Base-by-base conservation (phyloP, 179 eudicot genomes). In the Beta macrorhiza region DNA sequence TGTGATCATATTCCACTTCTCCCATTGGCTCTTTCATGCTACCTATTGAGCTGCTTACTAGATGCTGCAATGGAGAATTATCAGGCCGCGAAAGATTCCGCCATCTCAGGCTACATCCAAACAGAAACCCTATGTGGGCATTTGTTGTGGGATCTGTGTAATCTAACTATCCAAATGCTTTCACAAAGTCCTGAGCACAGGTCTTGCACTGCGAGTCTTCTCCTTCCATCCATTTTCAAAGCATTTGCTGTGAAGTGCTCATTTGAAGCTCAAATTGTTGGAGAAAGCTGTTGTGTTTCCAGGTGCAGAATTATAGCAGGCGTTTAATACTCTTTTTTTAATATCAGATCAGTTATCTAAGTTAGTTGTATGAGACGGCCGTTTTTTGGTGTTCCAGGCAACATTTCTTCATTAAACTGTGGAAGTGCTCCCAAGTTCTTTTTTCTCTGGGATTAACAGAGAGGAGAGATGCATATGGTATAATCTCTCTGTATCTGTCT, bases 401-500 rank as follows among this genome's bases (percentile, higher is more conserved):
- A 63, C 72, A 84, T 51, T 82, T 90, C 79, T 87, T 88, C 80
- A 74, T 74, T 84, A 82, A 87, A 80, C 70, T 91, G 85, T 96
- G 99, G 99, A 83, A 82, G 63, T 91, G 92, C 86, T 93, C 94
- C 88, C 90, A 78, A 86, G 71, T 74, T 62, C 87, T 96, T 78
- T 92, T 96, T 88, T 67, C 89, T 69, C 19, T 85, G 88, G 98
- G 97, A 77, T 77, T 90, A 79, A 65, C 81, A 71, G 99, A 96
- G 89, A 90, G 99, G 88, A 89, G 90, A 86, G 99, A 94, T 94
- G 95, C 96, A 58, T 96, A 92, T 81, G 79, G 91, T 80, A 79
- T 96, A 73, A 88, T 96, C 76, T 94, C 98, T 80, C 87, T 94
- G 84, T 91, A 92, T 87, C 57, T 96, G 79, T 90, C 97, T 49